Conservation (phyloP, 2,329 filamentous ascomycete species). For the Colletotrichum melonis region DNA sequence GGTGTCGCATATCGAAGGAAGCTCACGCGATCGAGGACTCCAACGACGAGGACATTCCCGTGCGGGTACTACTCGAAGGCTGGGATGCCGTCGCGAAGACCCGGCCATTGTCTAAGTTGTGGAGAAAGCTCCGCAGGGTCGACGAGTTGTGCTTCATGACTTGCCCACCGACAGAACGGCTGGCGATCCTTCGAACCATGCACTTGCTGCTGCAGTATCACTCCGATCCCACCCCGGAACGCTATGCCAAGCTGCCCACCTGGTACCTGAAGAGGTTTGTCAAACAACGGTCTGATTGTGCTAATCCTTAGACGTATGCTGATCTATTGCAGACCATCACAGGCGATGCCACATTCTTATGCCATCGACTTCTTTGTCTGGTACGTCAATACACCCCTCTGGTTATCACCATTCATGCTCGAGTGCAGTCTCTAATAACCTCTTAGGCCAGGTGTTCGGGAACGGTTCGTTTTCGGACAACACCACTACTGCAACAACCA, state of each 20-base stretch:
- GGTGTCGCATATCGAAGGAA: conserved; percentile 25
- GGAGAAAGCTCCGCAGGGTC: conserved; percentile 41
- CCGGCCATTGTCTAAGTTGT: conserved; percentile 41
- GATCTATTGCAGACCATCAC: conserved; percentile 40
- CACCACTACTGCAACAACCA: conserved; percentile 45
- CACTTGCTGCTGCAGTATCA: conserved; percentile 42
- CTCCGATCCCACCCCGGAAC: conserved; percentile 39
- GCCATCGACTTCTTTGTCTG: conserved; percentile 47
- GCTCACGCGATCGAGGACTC: conserved; percentile 37
- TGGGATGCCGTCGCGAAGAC: conserved; percentile 43
- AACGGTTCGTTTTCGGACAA: conserved; percentile 44
- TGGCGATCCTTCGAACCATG: conserved; percentile 41
- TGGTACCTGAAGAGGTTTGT: conserved; percentile 43
- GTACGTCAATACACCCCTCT: conserved; percentile 25
- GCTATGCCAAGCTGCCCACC: conserved; percentile 38
- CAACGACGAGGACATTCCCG: conserved; percentile 40
- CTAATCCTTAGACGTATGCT: not conserved
- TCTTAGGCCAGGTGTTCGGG: conserved; percentile 42
- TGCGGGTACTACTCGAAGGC: conserved; percentile 42
- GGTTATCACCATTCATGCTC: too few relatives aligned
- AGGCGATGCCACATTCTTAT: conserved; percentile 42
- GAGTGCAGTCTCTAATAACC: not conserved
- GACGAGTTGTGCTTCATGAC: conserved; percentile 41
- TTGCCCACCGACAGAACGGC: conserved; percentile 38
- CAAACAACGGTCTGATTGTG: not conserved